Evolutionary conservation across 75 land plant genomes (phyloP).

Genomic region (Ceratopteris richardii): DNA sequence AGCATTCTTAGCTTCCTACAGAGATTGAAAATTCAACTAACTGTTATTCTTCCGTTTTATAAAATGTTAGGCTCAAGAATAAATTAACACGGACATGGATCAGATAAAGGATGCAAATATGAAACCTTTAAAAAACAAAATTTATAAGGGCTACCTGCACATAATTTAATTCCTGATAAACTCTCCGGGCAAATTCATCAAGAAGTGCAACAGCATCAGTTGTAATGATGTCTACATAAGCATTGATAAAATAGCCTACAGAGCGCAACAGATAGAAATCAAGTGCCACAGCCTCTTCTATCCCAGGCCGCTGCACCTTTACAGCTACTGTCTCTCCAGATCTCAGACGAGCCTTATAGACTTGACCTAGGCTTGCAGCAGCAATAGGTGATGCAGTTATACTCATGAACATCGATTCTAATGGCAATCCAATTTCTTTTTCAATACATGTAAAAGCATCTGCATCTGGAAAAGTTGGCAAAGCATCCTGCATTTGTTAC

Average conservation of each 20-base stretch:
- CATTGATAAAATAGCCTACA: conserved; percentile 60
- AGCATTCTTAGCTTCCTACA: conserved; percentile 90
- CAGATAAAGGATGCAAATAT: too few relatives aligned
- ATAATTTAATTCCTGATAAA: conserved; percentile 96
- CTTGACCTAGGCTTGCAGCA: conserved; percentile 97
- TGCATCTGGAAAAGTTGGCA: conserved; percentile 90
- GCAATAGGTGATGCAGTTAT: conserved; percentile 89
- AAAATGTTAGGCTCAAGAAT: too few relatives aligned
- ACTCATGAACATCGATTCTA: conserved; percentile 60
- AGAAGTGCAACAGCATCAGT: conserved; percentile 90
- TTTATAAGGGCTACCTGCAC: conserved; percentile 62
- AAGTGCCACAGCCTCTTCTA: conserved; percentile 79
- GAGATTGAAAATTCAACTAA: neutral
- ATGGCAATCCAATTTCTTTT: conserved; percentile 56
- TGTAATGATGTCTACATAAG: conserved; percentile 72
- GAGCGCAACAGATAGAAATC: conserved; percentile 80
- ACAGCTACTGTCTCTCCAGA: conserved; percentile 90
- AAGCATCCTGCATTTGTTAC: conserved; percentile 54
- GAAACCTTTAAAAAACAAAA: too few relatives aligned
- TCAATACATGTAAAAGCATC: conserved; percentile 93
- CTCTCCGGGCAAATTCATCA: conserved; percentile 97
- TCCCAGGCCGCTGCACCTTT: conserved; percentile 90
- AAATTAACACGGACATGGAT: too few relatives aligned
- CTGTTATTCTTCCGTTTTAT: too few relatives aligned
- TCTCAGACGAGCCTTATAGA: conserved; percentile 79